Evolutionary conservation across 2,329 filamentous ascomycete species (phyloP), one percentile per base, ranked within the genome.

Genomic region (Talaromyces atroroseus): DNA sequence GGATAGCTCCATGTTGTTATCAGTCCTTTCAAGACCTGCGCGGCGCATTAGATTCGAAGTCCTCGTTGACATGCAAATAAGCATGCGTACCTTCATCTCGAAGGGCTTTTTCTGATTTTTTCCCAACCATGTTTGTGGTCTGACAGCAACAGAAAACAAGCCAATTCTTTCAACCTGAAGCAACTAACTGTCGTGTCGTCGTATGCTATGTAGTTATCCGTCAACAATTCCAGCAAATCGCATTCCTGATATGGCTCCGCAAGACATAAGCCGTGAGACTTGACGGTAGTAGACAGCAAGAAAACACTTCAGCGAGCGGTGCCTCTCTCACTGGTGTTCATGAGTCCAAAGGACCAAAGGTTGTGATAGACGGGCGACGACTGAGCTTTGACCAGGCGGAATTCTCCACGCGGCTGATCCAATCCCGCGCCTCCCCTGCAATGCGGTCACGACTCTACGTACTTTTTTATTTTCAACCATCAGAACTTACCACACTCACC

Each of bases 1-100:
- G 49, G 91, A 89, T 69, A 94, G 84, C 69, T 92, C 94, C 87
- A 99, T 92, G 76, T 92, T 92, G 83, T 99, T 99, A 79, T 99
- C 94, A 59, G 94, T 97, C 70, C 92, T 84, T 77, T 95, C 90
- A 62, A 99, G 85, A 63, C 94, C 92, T 96, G 45, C 54, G 49
- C 47, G 42, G 32, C 2, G 29, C 21, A 18, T 40, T 44, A 54
- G 40, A 49, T 40, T 29, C 14, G 2, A 32, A 36, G 14, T 8
- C 18, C 4, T 45, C 1, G 42, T 38, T 38, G 11, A 11, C 18
- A 18, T 34, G 49, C 16, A 34, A 8, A 5, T 14, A 21, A 18
- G n/a, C 5, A 23, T 47, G 66, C 65, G 56, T 62, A 78, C 76
- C 77, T 70, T 87, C 82, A 71, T 86, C 83, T 67, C 80, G 74